These are phyloP conservation scores for Neckera pumila DNA, from an alignment of 225 moss, liverwort and hornwort species.

Conservation along the genomic window DNA sequence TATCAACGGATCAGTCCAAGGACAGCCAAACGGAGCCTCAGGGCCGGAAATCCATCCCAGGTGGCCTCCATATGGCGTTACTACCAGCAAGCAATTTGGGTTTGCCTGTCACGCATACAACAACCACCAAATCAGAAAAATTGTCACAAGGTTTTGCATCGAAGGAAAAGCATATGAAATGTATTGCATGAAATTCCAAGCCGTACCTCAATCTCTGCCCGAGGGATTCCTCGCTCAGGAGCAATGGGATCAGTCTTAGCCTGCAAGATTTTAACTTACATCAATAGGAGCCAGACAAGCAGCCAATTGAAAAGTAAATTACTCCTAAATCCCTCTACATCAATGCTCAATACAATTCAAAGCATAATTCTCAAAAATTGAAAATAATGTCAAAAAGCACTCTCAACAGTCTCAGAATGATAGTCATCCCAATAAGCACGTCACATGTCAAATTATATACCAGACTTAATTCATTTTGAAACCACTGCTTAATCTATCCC, in stretches of 20 bases:
- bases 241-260: constrained; percentile 91
- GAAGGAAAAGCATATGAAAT: not conserved
- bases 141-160: not conserved
- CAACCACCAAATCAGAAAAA: not conserved
- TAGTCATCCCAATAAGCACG: not conserved
- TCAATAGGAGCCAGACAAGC: not conserved
- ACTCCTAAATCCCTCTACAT: not conserved
- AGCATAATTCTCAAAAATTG: not conserved
- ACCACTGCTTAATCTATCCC: not conserved
- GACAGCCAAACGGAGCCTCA: constrained; percentile 66
- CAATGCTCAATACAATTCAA: not conserved
- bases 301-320: not conserved
- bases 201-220: constrained; percentile 59
- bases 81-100: constrained; percentile 65
- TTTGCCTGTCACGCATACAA: constrained; percentile 42
- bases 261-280: constrained; percentile 21
- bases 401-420: not conserved
- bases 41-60: constrained; percentile 81
- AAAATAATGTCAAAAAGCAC: no score
- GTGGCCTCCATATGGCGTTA: constrained; percentile 89
- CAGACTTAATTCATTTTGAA: not conserved
- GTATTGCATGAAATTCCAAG: not conserved
- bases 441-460: not conserved
- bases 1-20: constrained; percentile 83
- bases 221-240: constrained; percentile 73